Evolutionary conservation across 495 filamentous ascomycete species (phyloP).

Genomic region (Xylaria scruposa): DNA sequence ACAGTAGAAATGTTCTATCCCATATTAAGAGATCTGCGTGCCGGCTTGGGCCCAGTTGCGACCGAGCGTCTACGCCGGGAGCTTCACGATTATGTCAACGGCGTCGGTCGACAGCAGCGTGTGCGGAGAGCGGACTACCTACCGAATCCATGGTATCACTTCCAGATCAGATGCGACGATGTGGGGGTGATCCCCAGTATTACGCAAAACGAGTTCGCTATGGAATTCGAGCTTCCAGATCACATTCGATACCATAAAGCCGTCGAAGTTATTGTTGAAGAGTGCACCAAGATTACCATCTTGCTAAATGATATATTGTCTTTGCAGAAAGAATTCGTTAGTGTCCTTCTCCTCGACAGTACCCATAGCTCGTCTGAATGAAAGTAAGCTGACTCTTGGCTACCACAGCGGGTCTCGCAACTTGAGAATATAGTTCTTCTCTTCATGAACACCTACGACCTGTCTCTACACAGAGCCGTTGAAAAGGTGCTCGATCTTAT

Average conservation of each 20-base stretch:
- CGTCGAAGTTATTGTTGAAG: conserved; percentile 34
- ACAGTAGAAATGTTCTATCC: conserved; percentile 38
- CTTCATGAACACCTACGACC: conserved; percentile 38
- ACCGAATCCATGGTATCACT: conserved; percentile 41
- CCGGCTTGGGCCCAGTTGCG: conserved; percentile 27
- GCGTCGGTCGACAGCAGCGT: conserved; percentile 34
- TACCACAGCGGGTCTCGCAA: conserved; percentile 33
- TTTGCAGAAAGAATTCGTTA: conserved; percentile 41
- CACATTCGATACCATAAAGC: conserved; percentile 35
- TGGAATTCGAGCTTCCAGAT: conserved; percentile 40
- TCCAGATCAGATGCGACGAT: conserved; percentile 36
- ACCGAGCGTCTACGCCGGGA: conserved; percentile 34
- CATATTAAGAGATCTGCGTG: conserved; percentile 36
- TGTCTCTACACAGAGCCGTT: conserved; percentile 30
- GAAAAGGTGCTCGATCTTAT: conserved; percentile 38
- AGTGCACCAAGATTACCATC: conserved; percentile 36
- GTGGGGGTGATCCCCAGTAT: conserved; percentile 40
- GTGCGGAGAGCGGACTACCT: conserved; percentile 34
- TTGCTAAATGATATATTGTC: conserved; percentile 40
- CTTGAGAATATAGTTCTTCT: conserved; percentile 39
- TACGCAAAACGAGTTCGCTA: conserved; percentile 39
- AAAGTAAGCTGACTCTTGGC: conserved; percentile 13
- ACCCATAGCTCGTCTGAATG: not conserved
- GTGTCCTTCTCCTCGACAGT: conserved; percentile 8
- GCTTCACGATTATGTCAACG: conserved; percentile 39